Evolutionary conservation across 2,329 filamentous ascomycete species (phyloP).

Genomic region (Pseudophaeomoniella oleicola): DNA sequence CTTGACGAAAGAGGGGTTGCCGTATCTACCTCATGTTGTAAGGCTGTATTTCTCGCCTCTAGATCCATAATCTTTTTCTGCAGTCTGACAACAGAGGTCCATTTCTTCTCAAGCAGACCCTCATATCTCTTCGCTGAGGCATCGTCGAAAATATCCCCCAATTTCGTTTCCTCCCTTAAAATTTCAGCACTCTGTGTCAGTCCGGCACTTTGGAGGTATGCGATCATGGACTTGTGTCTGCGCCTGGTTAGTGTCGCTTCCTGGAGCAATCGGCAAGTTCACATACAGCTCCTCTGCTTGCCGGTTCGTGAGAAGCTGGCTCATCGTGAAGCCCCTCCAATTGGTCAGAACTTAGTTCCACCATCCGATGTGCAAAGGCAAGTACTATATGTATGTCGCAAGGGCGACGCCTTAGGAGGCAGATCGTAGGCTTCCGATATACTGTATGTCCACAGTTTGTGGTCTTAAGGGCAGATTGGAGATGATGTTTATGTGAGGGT

Average conservation of each 20-base stretch:
- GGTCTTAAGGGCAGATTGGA: too few species aligned
- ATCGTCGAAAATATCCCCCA: conserved; percentile 62
- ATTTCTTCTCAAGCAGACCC: conserved; percentile 90
- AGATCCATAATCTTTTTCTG: conserved; percentile 99
- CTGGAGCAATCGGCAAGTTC: conserved; percentile 6
- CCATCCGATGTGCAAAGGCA: too few species aligned
- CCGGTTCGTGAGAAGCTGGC: conserved; percentile 58
- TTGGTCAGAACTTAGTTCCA: background rate
- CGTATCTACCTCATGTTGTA: conserved; percentile 75
- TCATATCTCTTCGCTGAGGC: conserved; percentile 87
- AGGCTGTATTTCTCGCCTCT: conserved; percentile 54
- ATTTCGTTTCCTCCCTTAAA: conserved; percentile 61
- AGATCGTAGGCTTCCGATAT: too few species aligned
- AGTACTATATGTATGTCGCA: too few species aligned
- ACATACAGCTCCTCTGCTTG: conserved; percentile 83
- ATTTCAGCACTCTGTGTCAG: conserved; percentile 55
- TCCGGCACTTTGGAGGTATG: conserved; percentile 65
- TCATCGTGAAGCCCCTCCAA: conserved; percentile 38
- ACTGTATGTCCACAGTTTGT: too few species aligned
- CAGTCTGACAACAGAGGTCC: conserved; percentile 85
- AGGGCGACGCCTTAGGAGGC: too few species aligned
- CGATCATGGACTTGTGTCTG: conserved; percentile 87
- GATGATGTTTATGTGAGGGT: too few species aligned
- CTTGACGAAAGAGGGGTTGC: conserved; percentile 67
- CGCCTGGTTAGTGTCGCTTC: too few species aligned